These are phyloP conservation scores for Eucalyptus sp. DNA, from an alignment of 345 rosid species.

Conservation along the genomic window DNA sequence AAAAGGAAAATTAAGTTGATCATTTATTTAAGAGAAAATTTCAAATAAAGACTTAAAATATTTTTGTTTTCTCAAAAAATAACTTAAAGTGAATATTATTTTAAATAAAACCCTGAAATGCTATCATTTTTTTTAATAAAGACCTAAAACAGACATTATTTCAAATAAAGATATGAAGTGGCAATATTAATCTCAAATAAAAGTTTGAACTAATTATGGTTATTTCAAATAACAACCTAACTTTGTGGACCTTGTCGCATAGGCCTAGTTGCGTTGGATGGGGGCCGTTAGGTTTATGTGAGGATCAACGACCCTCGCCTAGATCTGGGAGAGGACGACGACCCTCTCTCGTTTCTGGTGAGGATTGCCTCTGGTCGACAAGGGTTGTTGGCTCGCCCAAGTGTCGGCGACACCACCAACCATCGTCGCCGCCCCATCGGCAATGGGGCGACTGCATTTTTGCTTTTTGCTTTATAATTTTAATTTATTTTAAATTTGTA, in stretches of 20 bases:
- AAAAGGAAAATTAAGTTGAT: neutral
- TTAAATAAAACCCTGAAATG: fast-evolving
- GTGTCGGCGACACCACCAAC: fast-evolving
- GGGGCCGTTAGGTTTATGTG: too few species aligned
- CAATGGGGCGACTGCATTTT: fast-evolving
- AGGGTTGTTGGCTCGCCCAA: fast-evolving
- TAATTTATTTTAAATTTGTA: too few species aligned
- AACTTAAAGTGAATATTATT: too few species aligned
- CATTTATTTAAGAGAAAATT: neutral
- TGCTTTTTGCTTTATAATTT: too few species aligned
- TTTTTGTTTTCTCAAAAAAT: too few species aligned
- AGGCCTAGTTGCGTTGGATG: fast-evolving
- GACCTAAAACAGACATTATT: fast-evolving
- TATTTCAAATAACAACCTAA: fast-evolving
- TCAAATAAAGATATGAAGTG: fast-evolving
- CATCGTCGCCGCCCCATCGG: fast-evolving
- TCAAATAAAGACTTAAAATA: too few species aligned
- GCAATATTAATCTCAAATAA: too few species aligned
- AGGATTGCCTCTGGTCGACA: fast-evolving
- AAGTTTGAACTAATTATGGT: fast-evolving
- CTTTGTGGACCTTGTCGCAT: fast-evolving
- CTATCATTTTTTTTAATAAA: fast-evolving
- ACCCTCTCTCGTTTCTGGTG: too few species aligned
- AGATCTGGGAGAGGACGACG: fast-evolving
- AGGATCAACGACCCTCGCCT: fast-evolving